Evolutionary conservation across 2,329 filamentous ascomycete genomes (phyloP), one percentile per base, ranked within the genome.

Genomic region (Bipolaris bicolor): DNA sequence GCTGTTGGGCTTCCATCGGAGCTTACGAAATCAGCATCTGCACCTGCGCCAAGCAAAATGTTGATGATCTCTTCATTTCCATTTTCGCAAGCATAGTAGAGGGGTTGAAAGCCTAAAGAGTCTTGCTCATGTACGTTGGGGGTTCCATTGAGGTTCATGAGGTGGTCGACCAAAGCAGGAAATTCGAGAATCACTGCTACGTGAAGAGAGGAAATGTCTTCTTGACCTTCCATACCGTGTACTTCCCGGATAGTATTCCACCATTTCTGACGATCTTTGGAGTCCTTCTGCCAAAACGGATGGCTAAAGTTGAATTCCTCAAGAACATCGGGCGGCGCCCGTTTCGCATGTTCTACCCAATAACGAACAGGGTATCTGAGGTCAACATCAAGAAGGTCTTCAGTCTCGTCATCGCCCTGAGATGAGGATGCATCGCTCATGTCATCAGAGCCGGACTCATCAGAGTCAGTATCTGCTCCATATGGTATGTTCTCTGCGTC

Each of bases 331-430:
- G 40, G 43, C 3, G 59, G 57, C 11, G 66, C 63, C 13, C 52
- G 49, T 36, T 66, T 68, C 4, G 66, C 66, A 40, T 68, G 67
- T 44, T 67, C 58, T 10, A 67, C 54, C 65, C 64, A 70, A 46
- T 67, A 65, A n/a, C 65, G 55, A 5, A 65, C 52, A 20, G 66
- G 65, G 45, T 68, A 68, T 39, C 52, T 47, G 16, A 68, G 37
- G 29, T 55, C 55, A 15, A 54, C 57, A 29, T 57, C 45, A 39
- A 49, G 22, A 11, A 46, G n/a, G 20, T 33, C 24, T 46, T 57
- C 40, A 5, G 52, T 34, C 3, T 40, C 47, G 4, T 45, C 31
- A 1, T 53, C n/a, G 24, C 57, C 36, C 11, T 33, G n/a, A 6
- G 16, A 7, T 9, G 29, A 46, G 3, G 43, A 31, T 15, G 29